Base-by-base conservation (phyloP, 345 rosid species). In the Anacardium occidentale region DNA sequence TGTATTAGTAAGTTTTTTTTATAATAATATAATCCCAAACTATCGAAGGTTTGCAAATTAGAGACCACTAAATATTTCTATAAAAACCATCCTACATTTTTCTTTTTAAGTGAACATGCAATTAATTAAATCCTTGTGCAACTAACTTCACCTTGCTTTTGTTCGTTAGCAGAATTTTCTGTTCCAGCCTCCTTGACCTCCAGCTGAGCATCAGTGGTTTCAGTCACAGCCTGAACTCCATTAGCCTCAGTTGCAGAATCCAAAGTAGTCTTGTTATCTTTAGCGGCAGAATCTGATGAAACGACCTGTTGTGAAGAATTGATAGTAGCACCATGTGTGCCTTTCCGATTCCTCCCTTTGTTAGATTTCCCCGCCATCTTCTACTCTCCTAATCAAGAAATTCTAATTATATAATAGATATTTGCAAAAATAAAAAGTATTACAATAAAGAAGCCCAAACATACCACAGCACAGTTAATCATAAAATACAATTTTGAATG, bases 331-430 rank as follows among this genome's bases (percentile, higher is more conserved):
- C 10, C 66, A 8, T 76, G 77, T 20, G 87, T 58, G 15, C 76
- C 88, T 74, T 85, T 87, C 72, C 87, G 78, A 71, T 81, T 83
- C 83, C 85, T 91, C 64, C 89, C 91, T 81, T 80, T 95, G 85
- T 80, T 91, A 62, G 97, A 95, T 77, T 90, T 95, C 68, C 99
- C 99, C 22, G 96, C 99, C 98, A 93, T 91, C 53, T 75, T 82
- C 53, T 53, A 65, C 67, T 64, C 20, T 69, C 58, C 20, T 20
- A 11, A 8, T 21, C 62, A 25, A 25, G 34, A 67, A 59, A 0
- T 7, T 48, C 57, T 11, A 11, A 48, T 13, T 24, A 65, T 65
- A 25, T 1, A 44, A 57, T 6, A 13, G 25, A 32, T 11, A 5
- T 20, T 20, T 29, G 3, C 32, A 29, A 29, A 29, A 15, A 21